These are phyloP conservation scores for Candida fluviatilis DNA, from an alignment of 805 yeast genomes.

Conservation along the genomic window DNA sequence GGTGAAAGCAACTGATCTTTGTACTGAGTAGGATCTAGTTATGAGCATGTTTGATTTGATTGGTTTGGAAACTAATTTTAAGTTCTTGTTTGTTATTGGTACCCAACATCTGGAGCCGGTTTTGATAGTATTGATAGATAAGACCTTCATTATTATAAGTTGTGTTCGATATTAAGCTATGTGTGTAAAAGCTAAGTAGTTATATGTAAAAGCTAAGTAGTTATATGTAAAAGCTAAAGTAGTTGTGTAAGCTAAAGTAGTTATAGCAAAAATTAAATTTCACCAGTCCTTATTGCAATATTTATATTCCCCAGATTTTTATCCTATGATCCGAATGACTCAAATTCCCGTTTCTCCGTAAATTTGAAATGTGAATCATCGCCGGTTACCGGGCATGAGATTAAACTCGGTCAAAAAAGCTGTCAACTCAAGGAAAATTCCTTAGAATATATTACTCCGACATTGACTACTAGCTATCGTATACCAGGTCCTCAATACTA, in stretches of 20 bases:
- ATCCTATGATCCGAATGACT: constrained; percentile 11
- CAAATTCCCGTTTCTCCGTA: constrained; percentile 1
- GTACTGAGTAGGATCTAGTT: not conserved
- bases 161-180: not conserved
- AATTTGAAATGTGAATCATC: not conserved
- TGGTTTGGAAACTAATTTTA: not conserved
- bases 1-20: not conserved
- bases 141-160: constrained; percentile 10
- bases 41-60: not conserved
- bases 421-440: not conserved
- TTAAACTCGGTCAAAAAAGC: not conserved
- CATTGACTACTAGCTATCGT: too few species aligned
- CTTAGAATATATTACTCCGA: too few species aligned
- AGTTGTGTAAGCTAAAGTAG: not conserved
- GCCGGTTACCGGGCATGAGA: not conserved
- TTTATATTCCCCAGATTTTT: constrained; percentile 9
- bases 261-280: too few species aligned
- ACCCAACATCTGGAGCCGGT: constrained; percentile 22
- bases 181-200: not conserved
- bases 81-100: not conserved
- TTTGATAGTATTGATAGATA: constrained; percentile 31
- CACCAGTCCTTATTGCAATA: too few species aligned
- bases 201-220: not conserved
- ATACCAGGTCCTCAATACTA: too few species aligned
- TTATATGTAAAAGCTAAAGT: not conserved